Percentiles rank a stretch among this genome's conserved stretches.
These are phyloP conservation scores for Trypanosoma scelopori DNA, from an alignment of 208 protist genomes.

Conservation along the genomic window DNA sequence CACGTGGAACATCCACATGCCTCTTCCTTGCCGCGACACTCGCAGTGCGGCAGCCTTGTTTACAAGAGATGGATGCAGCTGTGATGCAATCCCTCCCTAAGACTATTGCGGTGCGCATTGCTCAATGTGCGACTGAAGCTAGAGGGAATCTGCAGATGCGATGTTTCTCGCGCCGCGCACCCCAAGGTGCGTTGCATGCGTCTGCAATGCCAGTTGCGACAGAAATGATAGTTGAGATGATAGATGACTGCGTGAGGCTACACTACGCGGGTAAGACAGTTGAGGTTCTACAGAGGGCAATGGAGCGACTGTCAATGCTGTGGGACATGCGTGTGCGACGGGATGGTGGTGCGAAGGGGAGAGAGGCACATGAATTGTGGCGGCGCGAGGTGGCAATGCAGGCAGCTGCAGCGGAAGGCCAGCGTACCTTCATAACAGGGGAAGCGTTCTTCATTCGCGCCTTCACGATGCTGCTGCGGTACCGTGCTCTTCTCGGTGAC, in stretches of 20 bases:
- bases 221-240: slow-evolving; percentile 3
- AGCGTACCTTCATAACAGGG: slow-evolving; percentile 10
- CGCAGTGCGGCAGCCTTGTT: slow-evolving; percentile 13
- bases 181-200: background rate
- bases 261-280: slow-evolving; percentile 3
- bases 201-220: background rate
- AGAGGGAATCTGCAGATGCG: slow-evolving; percentile 3
- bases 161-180: slow-evolving; percentile 5
- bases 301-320: slow-evolving; percentile 12
- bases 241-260: slow-evolving; percentile 12
- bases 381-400: background rate
- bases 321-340: slow-evolving; percentile 11
- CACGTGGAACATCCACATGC: slow-evolving; percentile 49
- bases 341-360: background rate
- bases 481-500: slow-evolving; percentile 51
- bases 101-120: slow-evolving; percentile 14
- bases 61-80: background rate
- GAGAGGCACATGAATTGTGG: slow-evolving; percentile 6
- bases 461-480: slow-evolving; percentile 57
- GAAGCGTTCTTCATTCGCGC: slow-evolving; percentile 41
- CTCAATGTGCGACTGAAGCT: background rate
- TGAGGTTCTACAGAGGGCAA: slow-evolving; percentile 13
- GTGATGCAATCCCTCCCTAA: slow-evolving; percentile 2
- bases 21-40: slow-evolving; percentile 49
- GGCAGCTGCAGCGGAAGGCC: background rate